Percentiles rank a stretch among this genome's conserved stretches.
phyloP scores from a whole-genome alignment of 768 basidiomycete species.

The Phlegmacium glaucopus region DNA sequence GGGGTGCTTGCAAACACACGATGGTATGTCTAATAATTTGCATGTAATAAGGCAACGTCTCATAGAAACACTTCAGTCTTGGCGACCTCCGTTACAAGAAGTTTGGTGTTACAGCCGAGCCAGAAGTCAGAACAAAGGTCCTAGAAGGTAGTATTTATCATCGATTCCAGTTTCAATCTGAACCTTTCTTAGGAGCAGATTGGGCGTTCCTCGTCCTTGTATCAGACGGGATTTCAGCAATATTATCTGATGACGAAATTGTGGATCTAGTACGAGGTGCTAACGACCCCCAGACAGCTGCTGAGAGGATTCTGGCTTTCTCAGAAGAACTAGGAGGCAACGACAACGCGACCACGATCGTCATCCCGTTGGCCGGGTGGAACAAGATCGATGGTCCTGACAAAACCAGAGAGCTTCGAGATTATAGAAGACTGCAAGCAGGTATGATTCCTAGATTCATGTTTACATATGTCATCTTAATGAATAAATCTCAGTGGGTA shows the following conservation, averaged over 20 bases:
- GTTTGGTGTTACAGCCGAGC: constrained; percentile 91
- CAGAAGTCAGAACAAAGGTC: constrained; percentile 76
- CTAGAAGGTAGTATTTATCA: constrained; percentile 55
- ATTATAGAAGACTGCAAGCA: constrained; percentile 71
- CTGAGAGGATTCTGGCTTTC: constrained; percentile 77
- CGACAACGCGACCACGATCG: constrained; percentile 90
- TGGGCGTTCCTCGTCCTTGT: constrained; percentile 87
- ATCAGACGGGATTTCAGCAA: constrained; percentile 92
- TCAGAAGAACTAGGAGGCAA: constrained; percentile 85
- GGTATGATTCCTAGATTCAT: constrained; percentile 31
- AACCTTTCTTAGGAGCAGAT: constrained; percentile 51
- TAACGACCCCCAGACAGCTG: constrained; percentile 73
- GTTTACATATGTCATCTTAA: constrained; percentile 1
- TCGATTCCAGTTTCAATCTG: neutral
- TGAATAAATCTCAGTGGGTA: constrained; percentile 42
- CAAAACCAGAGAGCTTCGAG: constrained; percentile 74
- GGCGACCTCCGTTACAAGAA: constrained; percentile 89
- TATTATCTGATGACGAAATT: constrained; percentile 92
- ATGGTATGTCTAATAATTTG: constrained; percentile 47
- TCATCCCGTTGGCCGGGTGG: constrained; percentile 93
- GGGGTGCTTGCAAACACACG: constrained; percentile 90
- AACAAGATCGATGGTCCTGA: constrained; percentile 78
- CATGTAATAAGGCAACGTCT: neutral
- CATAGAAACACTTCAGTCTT: constrained; percentile 43
- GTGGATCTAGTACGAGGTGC: constrained; percentile 81